phyloP scores from a whole-genome alignment of 805 yeast genomes.

The Pichia scutulata region DNA sequence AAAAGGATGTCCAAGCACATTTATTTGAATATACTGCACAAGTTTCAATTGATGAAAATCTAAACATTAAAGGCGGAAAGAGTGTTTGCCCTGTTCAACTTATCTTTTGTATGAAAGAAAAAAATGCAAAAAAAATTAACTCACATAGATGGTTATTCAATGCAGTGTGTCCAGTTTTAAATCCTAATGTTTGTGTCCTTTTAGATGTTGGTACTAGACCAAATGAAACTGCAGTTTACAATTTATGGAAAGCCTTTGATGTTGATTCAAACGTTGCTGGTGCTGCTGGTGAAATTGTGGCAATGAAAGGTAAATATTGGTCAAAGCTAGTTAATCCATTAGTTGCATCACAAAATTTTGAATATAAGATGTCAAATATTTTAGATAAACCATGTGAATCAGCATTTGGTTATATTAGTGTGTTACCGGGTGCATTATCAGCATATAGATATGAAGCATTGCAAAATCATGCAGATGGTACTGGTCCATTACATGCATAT shows the following conservation, averaged over 20 bases:
- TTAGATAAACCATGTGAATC: conserved; percentile 92
- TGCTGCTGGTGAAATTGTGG: conserved; percentile 95
- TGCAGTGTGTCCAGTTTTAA: conserved; percentile 84
- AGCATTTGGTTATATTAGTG: conserved; percentile 86
- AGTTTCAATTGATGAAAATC: conserved; percentile 79
- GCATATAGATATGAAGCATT: conserved; percentile 90
- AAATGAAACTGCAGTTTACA: conserved; percentile 80
- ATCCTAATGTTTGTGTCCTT: conserved; percentile 83
- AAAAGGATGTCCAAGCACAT: conserved; percentile 87
- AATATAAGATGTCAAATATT: conserved; percentile 94
- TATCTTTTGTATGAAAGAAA: conserved; percentile 85
- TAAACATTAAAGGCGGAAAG: conserved; percentile 85
- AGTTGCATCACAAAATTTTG: conserved; percentile 94
- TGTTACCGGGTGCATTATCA: conserved; percentile 91
- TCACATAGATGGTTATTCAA: conserved; percentile 98
- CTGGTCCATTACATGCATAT: conserved; percentile 84
- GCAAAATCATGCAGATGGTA: conserved; percentile 77
- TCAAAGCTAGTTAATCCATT: conserved; percentile 75
- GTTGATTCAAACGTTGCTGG: conserved; percentile 96
- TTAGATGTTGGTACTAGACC: conserved; percentile 98
- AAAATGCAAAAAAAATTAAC: conserved; percentile 87
- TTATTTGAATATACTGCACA: conserved; percentile 95
- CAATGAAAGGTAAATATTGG: conserved; percentile 91
- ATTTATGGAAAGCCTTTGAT: conserved; percentile 96
- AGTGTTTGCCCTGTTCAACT: conserved; percentile 94